Percentiles rank a stretch among this genome's conserved stretches.
These are phyloP conservation scores for Cytospora paraplurivora DNA, from an alignment of 2,329 filamentous ascomycete genomes.

Conservation along the genomic window DNA sequence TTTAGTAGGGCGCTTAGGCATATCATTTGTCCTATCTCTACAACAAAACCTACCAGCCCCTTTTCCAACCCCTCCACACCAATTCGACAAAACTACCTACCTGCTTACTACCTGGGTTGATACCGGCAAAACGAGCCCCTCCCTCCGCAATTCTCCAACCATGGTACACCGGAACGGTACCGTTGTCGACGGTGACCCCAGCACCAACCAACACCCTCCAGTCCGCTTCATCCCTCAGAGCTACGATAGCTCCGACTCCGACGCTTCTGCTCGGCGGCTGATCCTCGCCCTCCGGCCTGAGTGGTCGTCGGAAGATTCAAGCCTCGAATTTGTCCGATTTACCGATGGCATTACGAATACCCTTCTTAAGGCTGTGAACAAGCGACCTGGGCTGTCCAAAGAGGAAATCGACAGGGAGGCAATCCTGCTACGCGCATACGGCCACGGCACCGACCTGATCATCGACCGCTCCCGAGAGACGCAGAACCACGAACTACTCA, in stretches of 20 bases:
- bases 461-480: slow-evolving; percentile 91
- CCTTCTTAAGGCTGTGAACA: slow-evolving; percentile 75
- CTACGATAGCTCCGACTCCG: slow-evolving; percentile 74
- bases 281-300: slow-evolving; percentile 79
- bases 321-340: slow-evolving; percentile 85
- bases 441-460: slow-evolving; percentile 88
- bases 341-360: slow-evolving; percentile 99
- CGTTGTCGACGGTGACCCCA: slow-evolving; percentile 40
- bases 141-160: slow-evolving; percentile 6
- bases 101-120: not conserved
- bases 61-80: slow-evolving; percentile 17
- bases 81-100: slow-evolving; percentile 3
- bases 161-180: slow-evolving; percentile 16
- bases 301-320: slow-evolving; percentile 65
- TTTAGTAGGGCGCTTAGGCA: slow-evolving; percentile 7
- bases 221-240: slow-evolving; percentile 70
- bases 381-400: slow-evolving; percentile 65
- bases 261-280: slow-evolving; percentile 76
- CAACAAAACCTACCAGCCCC: slow-evolving; percentile 1
- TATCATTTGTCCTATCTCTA: not conserved
- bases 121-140: not conserved
- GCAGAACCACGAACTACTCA: slow-evolving; percentile 82
- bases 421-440: slow-evolving; percentile 88
- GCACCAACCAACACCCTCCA: slow-evolving; percentile 39
- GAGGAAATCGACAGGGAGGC: slow-evolving; percentile 82